Percentiles rank a stretch among this genome's conserved stretches.
Conservation (phyloP, 257 asterid genomes). For the Rhazya stricta region DNA sequence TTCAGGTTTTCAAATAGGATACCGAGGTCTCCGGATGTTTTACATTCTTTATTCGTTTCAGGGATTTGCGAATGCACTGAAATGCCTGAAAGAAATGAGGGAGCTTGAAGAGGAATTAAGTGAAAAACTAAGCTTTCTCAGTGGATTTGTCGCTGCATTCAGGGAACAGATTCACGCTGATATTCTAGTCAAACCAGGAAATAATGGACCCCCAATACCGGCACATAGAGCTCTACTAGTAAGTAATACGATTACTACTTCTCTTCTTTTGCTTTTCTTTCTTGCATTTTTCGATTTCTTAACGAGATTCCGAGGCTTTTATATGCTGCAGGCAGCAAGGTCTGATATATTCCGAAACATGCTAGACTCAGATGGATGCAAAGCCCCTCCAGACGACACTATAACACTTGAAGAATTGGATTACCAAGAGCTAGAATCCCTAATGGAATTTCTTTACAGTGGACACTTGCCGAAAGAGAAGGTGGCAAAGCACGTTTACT, state of each 20-base stretch:
- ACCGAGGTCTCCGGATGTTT: neutral
- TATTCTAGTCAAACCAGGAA: conserved; percentile 67
- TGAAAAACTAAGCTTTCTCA: conserved; percentile 53
- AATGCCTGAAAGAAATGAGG: conserved; percentile 86
- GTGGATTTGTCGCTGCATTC: conserved; percentile 58
- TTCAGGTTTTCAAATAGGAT: neutral
- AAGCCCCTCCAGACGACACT: conserved; percentile 60
- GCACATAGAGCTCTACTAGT: conserved; percentile 87
- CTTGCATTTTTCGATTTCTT: neutral
- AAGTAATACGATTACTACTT: neutral
- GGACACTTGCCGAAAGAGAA: conserved; percentile 60
- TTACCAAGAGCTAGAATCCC: conserved; percentile 53
- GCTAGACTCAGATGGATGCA: conserved; percentile 72
- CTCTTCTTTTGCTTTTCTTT: neutral
- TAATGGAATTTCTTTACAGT: conserved; percentile 67
- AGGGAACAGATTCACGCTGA: conserved; percentile 69
- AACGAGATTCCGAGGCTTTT: neutral
- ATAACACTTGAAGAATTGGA: conserved; percentile 61
- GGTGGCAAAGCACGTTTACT: conserved; percentile 59
- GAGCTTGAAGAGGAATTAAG: conserved; percentile 62
- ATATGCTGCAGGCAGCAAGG: conserved; percentile 58
- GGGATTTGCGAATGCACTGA: conserved; percentile 82
- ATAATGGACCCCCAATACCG: conserved; percentile 58
- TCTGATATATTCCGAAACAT: conserved; percentile 61
- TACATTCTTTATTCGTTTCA: conserved; percentile 11